phyloP scores from a whole-genome alignment of 441 rosid genomes.

The Brassica hybrid region DNA sequence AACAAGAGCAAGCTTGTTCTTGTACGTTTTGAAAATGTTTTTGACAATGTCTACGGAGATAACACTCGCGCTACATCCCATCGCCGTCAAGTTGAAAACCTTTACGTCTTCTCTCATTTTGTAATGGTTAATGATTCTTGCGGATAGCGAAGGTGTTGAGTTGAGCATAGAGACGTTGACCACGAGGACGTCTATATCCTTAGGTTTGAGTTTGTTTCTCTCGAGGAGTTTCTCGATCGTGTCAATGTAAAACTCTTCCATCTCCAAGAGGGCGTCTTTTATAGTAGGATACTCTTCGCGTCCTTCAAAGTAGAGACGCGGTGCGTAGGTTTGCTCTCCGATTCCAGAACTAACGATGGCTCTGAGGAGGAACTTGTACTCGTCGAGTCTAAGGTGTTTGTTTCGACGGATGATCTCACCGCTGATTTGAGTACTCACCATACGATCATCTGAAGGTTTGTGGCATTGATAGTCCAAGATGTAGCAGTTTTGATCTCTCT shows the following conservation, averaged over 20 bases:
- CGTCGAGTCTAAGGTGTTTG: constrained; percentile 57
- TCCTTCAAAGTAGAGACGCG: constrained; percentile 52
- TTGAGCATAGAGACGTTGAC: constrained; percentile 46
- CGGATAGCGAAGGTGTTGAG: constrained; percentile 46
- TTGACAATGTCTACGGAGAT: constrained; percentile 48
- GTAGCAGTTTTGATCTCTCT: constrained; percentile 50
- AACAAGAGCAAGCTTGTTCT: constrained; percentile 44
- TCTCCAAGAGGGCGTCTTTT: constrained; percentile 50
- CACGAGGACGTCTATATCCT: constrained; percentile 50
- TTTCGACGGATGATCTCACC: constrained; percentile 51
- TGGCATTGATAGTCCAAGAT: constrained; percentile 57
- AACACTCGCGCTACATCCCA: constrained; percentile 56
- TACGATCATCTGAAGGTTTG: constrained; percentile 52
- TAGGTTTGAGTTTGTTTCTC: constrained; percentile 50
- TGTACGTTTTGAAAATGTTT: constrained; percentile 45
- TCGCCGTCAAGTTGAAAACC: constrained; percentile 46
- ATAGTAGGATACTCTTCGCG: constrained; percentile 55
- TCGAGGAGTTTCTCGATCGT: constrained; percentile 52
- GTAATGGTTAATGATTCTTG: constrained; percentile 49
- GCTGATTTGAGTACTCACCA: constrained; percentile 45
- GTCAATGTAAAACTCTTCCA: constrained; percentile 57
- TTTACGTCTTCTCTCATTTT: constrained; percentile 46
- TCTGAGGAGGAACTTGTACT: constrained; percentile 64
- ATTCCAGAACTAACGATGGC: constrained; percentile 68
- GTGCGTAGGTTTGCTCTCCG: constrained; percentile 73